These are phyloP conservation scores for Golubevia sp. DNA, from an alignment of 1,284 basidiomycete genomes.

Conservation along the genomic window DNA sequence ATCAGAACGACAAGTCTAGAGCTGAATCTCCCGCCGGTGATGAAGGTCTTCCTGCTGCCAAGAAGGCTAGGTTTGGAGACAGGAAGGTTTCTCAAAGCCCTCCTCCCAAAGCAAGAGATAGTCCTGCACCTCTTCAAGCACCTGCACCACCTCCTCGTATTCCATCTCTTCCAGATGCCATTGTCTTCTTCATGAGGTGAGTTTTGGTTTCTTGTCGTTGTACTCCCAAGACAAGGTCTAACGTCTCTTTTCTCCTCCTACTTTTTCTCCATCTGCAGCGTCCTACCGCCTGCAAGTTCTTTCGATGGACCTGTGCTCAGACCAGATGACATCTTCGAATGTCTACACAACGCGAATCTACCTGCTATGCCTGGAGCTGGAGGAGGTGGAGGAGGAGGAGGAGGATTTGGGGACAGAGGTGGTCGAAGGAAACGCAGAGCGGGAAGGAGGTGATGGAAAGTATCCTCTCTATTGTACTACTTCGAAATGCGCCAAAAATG, in stretches of 20 bases:
- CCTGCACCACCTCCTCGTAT: constrained; percentile 16
- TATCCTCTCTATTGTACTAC: too few species aligned
- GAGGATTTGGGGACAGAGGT: too few species aligned
- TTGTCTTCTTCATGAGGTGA: constrained; percentile 2
- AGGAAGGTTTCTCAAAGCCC: too few species aligned
- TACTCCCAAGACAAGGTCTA: not conserved
- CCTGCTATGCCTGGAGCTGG: constrained; percentile 2
- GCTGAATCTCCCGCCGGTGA: too few species aligned
- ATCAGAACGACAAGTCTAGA: constrained; percentile 20
- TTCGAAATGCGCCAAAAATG: too few species aligned
- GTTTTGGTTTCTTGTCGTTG: not conserved
- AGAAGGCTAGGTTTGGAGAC: constrained; percentile 26
- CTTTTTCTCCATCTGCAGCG: not conserved
- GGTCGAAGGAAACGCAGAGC: too few species aligned
- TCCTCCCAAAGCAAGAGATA: constrained; percentile 5
- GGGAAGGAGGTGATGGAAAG: too few species aligned
- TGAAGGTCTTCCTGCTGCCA: constrained; percentile 25
- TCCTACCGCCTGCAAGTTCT: constrained; percentile 24
- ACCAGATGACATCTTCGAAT: constrained; percentile 39
- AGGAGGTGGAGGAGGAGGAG: too few species aligned
- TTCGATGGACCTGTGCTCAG: constrained; percentile 40
- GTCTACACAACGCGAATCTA: constrained; percentile 26
- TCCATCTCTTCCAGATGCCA: constrained; percentile 4
- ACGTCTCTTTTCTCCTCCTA: not conserved
- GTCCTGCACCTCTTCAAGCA: constrained; percentile 19